Evolutionary conservation across 2,329 filamentous ascomycete species (phyloP).

Genomic region (Penicillium sp.): DNA sequence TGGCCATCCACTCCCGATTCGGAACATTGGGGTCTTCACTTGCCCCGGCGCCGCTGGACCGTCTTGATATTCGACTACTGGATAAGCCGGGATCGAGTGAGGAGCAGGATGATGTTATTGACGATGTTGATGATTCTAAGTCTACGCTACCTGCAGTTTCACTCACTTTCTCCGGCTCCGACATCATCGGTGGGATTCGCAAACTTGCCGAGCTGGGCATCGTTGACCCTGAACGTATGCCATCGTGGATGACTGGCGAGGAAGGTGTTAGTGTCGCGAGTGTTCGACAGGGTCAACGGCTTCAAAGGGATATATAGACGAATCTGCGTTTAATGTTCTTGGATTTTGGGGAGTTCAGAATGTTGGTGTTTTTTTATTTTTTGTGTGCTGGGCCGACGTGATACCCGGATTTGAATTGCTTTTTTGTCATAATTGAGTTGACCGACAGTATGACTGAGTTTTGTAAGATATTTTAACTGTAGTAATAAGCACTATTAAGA

Average conservation of each 20-base stretch:
- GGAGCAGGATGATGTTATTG: conserved; percentile 13
- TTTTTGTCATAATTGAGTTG: conserved; percentile 3
- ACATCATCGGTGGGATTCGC: conserved; percentile 78
- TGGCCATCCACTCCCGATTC: conserved; percentile 67
- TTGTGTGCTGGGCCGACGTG: conserved; percentile 3
- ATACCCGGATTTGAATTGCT: conserved; percentile 16
- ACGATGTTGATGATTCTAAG: conserved; percentile 2
- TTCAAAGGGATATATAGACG: conserved; percentile 15
- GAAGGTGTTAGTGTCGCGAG: conserved; percentile 73
- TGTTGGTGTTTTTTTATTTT: not conserved
- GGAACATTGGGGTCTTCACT: conserved; percentile 54
- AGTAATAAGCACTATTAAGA: not conserved
- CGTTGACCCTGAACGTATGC: conserved; percentile 74
- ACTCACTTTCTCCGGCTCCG: conserved; percentile 69
- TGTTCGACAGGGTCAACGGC: conserved; percentile 58
- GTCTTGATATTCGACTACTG: conserved; percentile 51
- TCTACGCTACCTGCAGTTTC: conserved; percentile 29
- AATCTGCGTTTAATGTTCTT: not conserved
- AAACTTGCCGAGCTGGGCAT: conserved; percentile 71
- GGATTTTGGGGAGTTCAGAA: conserved; percentile 5
- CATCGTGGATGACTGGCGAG: conserved; percentile 88
- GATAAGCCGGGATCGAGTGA: conserved; percentile 35
- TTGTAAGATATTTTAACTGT: not conserved
- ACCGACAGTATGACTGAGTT: not conserved
- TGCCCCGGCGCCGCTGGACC: conserved; percentile 41